phyloP scores from a whole-genome alignment of 2,329 filamentous ascomycete genomes.

The Aspergillus sojae region DNA sequence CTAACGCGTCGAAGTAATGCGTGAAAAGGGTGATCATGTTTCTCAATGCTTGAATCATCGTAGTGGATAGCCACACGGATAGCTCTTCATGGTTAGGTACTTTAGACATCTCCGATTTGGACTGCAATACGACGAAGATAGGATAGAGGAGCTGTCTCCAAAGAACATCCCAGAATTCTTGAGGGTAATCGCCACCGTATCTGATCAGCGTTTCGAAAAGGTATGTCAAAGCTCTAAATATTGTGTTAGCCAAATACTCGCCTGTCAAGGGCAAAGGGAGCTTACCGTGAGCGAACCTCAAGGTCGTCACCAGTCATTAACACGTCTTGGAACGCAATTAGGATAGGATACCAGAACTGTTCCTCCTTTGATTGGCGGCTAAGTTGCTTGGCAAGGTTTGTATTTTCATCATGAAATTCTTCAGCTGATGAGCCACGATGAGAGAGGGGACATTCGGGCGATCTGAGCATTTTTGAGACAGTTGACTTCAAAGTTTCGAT shows the following conservation, averaged over 20 bases:
- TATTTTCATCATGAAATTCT: constrained; percentile 48
- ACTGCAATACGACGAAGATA: constrained; percentile 97
- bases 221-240: constrained; percentile 77
- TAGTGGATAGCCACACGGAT: constrained; percentile 97
- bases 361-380: constrained; percentile 89
- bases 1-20: constrained; percentile 93
- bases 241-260: constrained; percentile 11
- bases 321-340: constrained; percentile 98
- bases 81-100: constrained; percentile 94
- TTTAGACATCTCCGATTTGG: constrained; percentile 94
- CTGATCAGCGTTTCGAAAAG: constrained; percentile 91
- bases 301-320: constrained; percentile 99
- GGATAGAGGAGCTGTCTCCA: constrained; percentile 97
- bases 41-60: constrained; percentile 96
- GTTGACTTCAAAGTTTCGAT: constrained; percentile 94
- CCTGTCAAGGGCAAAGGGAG: constrained; percentile 8
- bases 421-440: constrained; percentile 57
- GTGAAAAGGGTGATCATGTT: constrained; percentile 99
- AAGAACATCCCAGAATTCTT: constrained; percentile 97
- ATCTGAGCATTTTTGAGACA: constrained; percentile 91
- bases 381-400: constrained; percentile 62
- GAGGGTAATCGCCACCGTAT: constrained; percentile 87
- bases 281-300: constrained; percentile 76
- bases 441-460: constrained; percentile 90
- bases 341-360: constrained; percentile 96